Conservation (phyloP, 176 grass and related monocot genomes). For the Phoenix dactylifera region DNA sequence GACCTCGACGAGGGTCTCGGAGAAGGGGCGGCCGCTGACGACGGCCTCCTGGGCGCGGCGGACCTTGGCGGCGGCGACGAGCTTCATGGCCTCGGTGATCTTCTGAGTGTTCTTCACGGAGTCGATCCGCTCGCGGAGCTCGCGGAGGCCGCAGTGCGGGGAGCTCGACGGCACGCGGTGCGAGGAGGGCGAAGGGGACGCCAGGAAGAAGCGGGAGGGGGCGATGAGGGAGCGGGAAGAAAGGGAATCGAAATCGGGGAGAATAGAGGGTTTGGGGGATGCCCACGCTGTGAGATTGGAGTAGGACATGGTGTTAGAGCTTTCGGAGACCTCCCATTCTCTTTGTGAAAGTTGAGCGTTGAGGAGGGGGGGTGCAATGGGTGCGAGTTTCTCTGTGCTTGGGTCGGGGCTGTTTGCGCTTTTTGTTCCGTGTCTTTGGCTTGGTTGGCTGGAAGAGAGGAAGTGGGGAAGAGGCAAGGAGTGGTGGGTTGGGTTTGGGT, state of each 20-base stretch:
- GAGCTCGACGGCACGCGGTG: neutral
- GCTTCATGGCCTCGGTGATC: constrained; percentile 97
- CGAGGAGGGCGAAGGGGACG: constrained; percentile 1
- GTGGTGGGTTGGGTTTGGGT: constrained; percentile 47
- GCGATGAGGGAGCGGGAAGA: constrained; percentile 27
- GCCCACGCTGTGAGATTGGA: constrained; percentile 12
- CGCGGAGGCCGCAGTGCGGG: constrained; percentile 51
- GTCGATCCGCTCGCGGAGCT: constrained; percentile 62
- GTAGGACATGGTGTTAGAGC: constrained; percentile 42
- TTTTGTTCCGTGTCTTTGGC: too few relatives aligned
- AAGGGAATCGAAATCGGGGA: constrained; percentile 4
- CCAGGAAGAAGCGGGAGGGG: constrained; percentile 16
- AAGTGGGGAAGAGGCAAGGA: constrained; percentile 8
- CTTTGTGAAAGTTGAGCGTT: neutral
- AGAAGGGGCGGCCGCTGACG: constrained; percentile 74
- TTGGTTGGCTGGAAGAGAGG: constrained; percentile 9
- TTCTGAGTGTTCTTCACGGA: constrained; percentile 83
- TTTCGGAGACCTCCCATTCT: constrained; percentile 26
- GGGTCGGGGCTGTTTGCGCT: too few relatives aligned
- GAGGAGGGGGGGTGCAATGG: too few relatives aligned
- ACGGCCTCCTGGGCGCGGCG: constrained; percentile 82
- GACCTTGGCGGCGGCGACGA: constrained; percentile 80
- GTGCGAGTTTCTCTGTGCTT: too few relatives aligned
- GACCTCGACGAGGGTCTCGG: constrained; percentile 71
- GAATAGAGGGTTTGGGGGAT: too few relatives aligned